Percentiles rank a stretch among this genome's conserved stretches.
These are phyloP conservation scores for Capsaspora owczarzaki DNA, from an alignment of 78 protist species.

Conservation along the genomic window DNA sequence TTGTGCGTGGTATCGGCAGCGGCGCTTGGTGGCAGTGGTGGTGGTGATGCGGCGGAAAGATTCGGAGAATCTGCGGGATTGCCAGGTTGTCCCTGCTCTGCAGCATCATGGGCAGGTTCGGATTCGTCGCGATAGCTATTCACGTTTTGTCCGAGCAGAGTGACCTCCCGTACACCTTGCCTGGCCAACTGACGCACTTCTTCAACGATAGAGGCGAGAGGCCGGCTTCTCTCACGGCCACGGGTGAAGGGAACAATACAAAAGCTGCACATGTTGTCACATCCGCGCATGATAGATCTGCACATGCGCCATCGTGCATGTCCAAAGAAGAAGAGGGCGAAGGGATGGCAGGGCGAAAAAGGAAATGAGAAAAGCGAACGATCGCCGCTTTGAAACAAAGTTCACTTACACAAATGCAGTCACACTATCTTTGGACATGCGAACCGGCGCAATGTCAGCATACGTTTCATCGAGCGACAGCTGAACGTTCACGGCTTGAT, in stretches of 20 bases:
- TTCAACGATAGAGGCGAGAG: slow-evolving; percentile 42
- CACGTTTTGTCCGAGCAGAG: slow-evolving; percentile 89
- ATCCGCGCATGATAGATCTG: slow-evolving; percentile 77
- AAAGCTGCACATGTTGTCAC: slow-evolving; percentile 90
- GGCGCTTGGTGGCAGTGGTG: no score
- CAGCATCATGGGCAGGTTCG: neutral
- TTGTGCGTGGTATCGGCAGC: neutral
- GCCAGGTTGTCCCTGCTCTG: slow-evolving; percentile 9
- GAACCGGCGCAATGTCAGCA: slow-evolving; percentile 89
- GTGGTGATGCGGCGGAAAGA: no score
- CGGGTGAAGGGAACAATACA: slow-evolving; percentile 93
- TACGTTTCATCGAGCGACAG: slow-evolving; percentile 88
- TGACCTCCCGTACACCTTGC: slow-evolving; percentile 42
- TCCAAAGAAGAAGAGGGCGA: no score
- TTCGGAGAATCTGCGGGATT: no score
- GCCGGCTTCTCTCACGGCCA: slow-evolving; percentile 80
- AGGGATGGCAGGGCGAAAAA: no score
- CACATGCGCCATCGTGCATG: no score
- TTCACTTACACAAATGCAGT: slow-evolving; percentile 4
- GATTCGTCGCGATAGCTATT: slow-evolving; percentile 61
- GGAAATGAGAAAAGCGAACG: no score
- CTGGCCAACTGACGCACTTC: slow-evolving; percentile 52
- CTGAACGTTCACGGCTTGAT: slow-evolving; percentile 45
- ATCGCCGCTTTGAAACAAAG: neutral
- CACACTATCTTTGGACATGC: slow-evolving; percentile 22